Conservation (phyloP, 2,329 filamentous ascomycete genomes). For the Exophiala mesophila region DNA sequence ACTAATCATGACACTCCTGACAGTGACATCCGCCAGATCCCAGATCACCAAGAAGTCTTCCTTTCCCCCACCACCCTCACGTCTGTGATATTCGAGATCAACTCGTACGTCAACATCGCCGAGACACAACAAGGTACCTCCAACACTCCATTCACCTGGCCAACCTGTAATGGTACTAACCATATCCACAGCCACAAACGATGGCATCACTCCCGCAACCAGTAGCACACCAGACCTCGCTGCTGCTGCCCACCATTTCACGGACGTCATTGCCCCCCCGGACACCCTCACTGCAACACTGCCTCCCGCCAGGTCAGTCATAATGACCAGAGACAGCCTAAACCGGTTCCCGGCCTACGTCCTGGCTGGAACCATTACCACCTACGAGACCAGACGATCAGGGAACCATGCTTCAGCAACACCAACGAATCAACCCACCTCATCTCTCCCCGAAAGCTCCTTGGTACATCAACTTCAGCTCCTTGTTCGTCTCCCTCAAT, state of each 20-base stretch:
- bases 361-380: constrained; percentile 20
- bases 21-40: constrained; percentile 27
- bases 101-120: constrained; percentile 61
- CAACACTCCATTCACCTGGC: too few species aligned
- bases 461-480: constrained; percentile 65
- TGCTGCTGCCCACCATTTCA: constrained; percentile 42
- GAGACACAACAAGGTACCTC: not conserved
- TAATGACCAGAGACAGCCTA: constrained; percentile 14
- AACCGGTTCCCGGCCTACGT: constrained; percentile 19
- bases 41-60: constrained; percentile 82
- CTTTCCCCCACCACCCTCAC: constrained; percentile 79
- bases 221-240: constrained; percentile 10
- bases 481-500: constrained; percentile 67
- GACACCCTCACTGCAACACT: constrained; percentile 17
- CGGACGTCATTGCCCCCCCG: constrained; percentile 40
- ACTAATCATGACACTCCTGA: too few species aligned
- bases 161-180: constrained; percentile 5
- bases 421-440: not conserved
- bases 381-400: constrained; percentile 6
- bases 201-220: not conserved
- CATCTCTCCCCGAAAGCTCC: constrained; percentile 6
- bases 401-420: too few species aligned
- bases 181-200: constrained; percentile 4
- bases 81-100: constrained; percentile 85
- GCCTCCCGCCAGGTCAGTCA: constrained; percentile 4